Conservation (phyloP, 768 basidiomycete species). For the Phlegmacium glaucopus region DNA sequence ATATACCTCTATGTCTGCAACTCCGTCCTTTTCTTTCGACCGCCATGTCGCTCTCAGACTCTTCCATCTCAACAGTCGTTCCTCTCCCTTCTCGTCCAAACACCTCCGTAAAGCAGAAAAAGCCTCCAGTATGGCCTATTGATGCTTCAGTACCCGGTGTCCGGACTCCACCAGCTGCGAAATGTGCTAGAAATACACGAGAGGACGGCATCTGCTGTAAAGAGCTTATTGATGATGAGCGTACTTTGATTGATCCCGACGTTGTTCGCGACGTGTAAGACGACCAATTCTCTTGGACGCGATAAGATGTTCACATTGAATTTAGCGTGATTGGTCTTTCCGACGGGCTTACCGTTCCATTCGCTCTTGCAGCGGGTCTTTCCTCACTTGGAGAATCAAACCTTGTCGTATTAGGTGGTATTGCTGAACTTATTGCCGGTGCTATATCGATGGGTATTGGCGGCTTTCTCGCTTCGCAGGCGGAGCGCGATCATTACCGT, state of each 20-base stretch:
- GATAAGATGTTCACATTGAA: slow-evolving; percentile 2
- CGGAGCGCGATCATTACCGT: slow-evolving; percentile 92
- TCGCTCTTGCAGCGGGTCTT: slow-evolving; percentile 86
- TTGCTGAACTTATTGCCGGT: slow-evolving; percentile 95
- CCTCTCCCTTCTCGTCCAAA: slow-evolving; percentile 30
- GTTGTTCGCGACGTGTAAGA: slow-evolving; percentile 82
- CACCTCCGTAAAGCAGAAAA: slow-evolving; percentile 21
- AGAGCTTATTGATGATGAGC: slow-evolving; percentile 80
- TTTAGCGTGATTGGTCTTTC: slow-evolving; percentile 84
- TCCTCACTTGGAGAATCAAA: slow-evolving; percentile 85
- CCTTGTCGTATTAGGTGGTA: slow-evolving; percentile 91
- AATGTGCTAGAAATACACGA: slow-evolving; percentile 54
- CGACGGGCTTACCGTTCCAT: slow-evolving; percentile 88
- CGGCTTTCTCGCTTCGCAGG: slow-evolving; percentile 95
- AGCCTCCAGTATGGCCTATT: slow-evolving; percentile 67
- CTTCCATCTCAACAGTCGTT: slow-evolving; percentile 26
- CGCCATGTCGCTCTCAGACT: slow-evolving; percentile 21
- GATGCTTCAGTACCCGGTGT: slow-evolving; percentile 36
- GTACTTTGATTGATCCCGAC: slow-evolving; percentile 83
- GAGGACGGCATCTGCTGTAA: slow-evolving; percentile 81
- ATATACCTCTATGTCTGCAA: not conserved
- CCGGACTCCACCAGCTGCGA: slow-evolving; percentile 45
- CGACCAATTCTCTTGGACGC: not conserved
- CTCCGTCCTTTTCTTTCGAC: slow-evolving; percentile 1
- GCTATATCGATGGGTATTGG: slow-evolving; percentile 99